Base-by-base conservation (phyloP, 495 filamentous ascomycete genomes). In the Neurospora discreta region DNA sequence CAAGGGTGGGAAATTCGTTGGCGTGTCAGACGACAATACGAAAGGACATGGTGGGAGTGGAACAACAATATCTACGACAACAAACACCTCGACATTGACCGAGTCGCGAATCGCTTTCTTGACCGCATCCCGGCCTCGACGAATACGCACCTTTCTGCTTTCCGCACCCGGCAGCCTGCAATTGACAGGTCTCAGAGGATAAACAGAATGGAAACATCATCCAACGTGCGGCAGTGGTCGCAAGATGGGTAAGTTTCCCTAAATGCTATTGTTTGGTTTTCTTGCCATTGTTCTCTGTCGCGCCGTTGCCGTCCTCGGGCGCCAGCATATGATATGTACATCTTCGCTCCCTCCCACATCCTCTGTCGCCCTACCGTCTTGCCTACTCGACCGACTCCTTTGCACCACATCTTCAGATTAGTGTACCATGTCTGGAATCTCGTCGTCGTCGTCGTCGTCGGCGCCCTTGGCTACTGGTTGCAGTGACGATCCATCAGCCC, bases 131-230 rank as follows among this genome's bases (percentile, higher is more conserved):
- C 52, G 52, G 16, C 23, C 13, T 30, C 46, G 20, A 58, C 46
- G 23, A 58, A 23, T 30, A 26, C 46, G 20, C 30, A 30, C 33
- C 0, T 10, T 11, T 30, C 52, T 30, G 52, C 52, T 30, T 60
- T 60, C 52, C 23, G 23, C 20, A 60, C 23, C 52, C 52, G 52
- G 52, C 23, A 60, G 20, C 6, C 52, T 30, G 52, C 52, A 60
- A 60, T 60, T 30, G 23, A 60, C 23, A 3, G 23, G 23, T 13
- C 5, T 30, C 13, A 15, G 52, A 16, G n/a, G n/a, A 9, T 38
- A 7, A 7, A 38, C 8, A 71, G 38, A 46, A 79, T 79, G 77
- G 75, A 78, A 73, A 69, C 72, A 60, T 39, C 70, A 33, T 8
- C 58, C 65, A 73, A 65, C 38, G 42, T 38, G 23, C 69, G 75